Percentiles rank a stretch among this genome's conserved stretches.
Conservation (phyloP, 441 rosid genomes). For the Sinapis alba region DNA sequence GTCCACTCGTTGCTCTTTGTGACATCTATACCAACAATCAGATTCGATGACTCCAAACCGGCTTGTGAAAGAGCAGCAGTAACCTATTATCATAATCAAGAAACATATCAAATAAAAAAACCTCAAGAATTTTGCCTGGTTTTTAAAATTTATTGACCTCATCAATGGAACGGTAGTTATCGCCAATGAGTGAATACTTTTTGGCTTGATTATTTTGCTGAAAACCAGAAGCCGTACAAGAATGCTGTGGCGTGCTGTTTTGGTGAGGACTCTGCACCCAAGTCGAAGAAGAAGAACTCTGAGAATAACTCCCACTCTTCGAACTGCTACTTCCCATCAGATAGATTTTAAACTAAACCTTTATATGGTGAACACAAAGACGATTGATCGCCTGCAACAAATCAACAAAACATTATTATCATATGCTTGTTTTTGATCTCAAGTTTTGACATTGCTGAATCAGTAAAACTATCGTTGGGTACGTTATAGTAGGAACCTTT, state of each 20-base stretch:
- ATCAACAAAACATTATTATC: too few relatives aligned
- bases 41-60: slow-evolving; percentile 88
- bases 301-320: slow-evolving; percentile 13
- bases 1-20: slow-evolving; percentile 95
- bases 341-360: background rate
- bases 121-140: background rate
- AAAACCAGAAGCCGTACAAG: background rate
- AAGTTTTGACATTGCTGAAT: too few relatives aligned
- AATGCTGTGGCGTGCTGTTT: background rate
- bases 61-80: slow-evolving; percentile 72
- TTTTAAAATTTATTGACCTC: slow-evolving; percentile 9
- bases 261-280: background rate
- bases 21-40: slow-evolving; percentile 88
- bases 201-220: slow-evolving; percentile 5
- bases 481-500: too few relatives aligned
- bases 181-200: slow-evolving; percentile 29
- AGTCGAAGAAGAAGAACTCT: background rate
- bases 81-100: too few relatives aligned
- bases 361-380: background rate
- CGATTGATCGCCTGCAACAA: too few relatives aligned
- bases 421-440: too few relatives aligned
- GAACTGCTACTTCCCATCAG: slow-evolving; percentile 34
- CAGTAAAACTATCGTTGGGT: too few relatives aligned
- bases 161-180: slow-evolving; percentile 31
- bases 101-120: background rate